phyloP scores from a whole-genome alignment of 495 filamentous ascomycete species.

The Oleoguttula mirabilis region DNA sequence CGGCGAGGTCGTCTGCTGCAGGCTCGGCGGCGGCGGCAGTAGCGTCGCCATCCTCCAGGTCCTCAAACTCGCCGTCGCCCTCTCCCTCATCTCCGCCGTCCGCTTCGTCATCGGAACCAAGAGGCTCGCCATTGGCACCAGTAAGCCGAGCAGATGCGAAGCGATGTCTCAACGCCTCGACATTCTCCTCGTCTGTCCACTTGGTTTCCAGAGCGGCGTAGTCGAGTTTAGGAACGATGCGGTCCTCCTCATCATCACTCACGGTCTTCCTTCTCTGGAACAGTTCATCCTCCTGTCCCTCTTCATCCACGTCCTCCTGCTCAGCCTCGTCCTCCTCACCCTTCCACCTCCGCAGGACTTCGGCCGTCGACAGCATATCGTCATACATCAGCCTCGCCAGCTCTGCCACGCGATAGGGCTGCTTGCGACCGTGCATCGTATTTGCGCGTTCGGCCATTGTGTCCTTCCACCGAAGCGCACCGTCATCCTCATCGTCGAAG shows the following conservation, averaged over 20 bases:
- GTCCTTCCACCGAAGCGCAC: slow-evolving; percentile 66
- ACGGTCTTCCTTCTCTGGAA: slow-evolving; percentile 68
- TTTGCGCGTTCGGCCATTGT: slow-evolving; percentile 69
- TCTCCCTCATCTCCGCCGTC: slow-evolving; percentile 43
- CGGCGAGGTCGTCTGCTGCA: slow-evolving; percentile 46
- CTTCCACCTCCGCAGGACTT: slow-evolving; percentile 68
- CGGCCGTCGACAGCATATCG: slow-evolving; percentile 55
- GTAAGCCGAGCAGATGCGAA: slow-evolving; percentile 55
- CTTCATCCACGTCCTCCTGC: slow-evolving; percentile 40
- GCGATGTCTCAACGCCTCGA: slow-evolving; percentile 58
- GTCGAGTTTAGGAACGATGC: slow-evolving; percentile 64
- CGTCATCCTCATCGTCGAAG: slow-evolving; percentile 47
- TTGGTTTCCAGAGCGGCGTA: slow-evolving; percentile 70
- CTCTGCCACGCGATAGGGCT: slow-evolving; percentile 61
- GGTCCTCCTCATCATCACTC: slow-evolving; percentile 59
- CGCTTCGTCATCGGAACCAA: slow-evolving; percentile 30
- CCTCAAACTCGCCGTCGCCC: slow-evolving; percentile 83
- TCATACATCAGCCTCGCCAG: slow-evolving; percentile 84
- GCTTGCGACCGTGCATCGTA: slow-evolving; percentile 53
- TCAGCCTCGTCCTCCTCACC: slow-evolving; percentile 44
- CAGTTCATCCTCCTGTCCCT: slow-evolving; percentile 57
- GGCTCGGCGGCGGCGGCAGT: slow-evolving; percentile 31
- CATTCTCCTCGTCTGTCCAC: slow-evolving; percentile 67
- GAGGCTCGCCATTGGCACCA: slow-evolving; percentile 15
- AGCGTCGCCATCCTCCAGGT: slow-evolving; percentile 66